Evolutionary conservation across 345 rosid genomes (phyloP).

Genomic region (Isatis tinctoria): DNA sequence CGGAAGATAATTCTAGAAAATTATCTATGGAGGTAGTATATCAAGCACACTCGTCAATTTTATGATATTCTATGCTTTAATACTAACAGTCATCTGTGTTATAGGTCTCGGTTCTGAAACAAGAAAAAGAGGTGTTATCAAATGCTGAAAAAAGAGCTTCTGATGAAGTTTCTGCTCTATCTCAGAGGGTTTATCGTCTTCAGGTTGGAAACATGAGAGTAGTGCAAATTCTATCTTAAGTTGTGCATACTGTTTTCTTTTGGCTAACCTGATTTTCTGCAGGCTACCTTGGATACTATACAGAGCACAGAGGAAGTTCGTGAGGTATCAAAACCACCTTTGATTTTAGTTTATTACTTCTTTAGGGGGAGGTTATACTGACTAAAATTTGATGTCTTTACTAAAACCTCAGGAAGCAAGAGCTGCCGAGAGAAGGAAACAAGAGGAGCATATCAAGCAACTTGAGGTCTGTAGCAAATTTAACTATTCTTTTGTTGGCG

Average conservation of each 20-base stretch:
- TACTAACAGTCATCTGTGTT: slow-evolving; percentile 20
- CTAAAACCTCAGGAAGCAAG: slow-evolving; percentile 58
- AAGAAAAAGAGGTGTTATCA: slow-evolving; percentile 71
- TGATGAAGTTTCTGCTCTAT: slow-evolving; percentile 78
- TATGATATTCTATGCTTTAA: neutral
- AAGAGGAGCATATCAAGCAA: slow-evolving; percentile 64
- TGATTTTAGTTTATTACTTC: neutral
- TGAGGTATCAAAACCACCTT: slow-evolving; percentile 48
- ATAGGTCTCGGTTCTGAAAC: slow-evolving; percentile 70
- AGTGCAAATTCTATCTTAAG: neutral
- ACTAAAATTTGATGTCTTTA: slow-evolving; percentile 1
- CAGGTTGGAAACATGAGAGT: slow-evolving; percentile 50
- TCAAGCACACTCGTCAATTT: neutral
- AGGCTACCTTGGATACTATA: slow-evolving; percentile 87
- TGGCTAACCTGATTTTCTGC: slow-evolving; percentile 34
- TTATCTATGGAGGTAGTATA: slow-evolving; percentile 72
- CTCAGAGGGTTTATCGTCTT: slow-evolving; percentile 73
- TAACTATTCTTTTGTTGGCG: neutral
- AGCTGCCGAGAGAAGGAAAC: slow-evolving; percentile 75
- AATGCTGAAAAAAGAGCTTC: slow-evolving; percentile 90
- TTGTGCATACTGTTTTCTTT: neutral
- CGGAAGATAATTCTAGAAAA: slow-evolving; percentile 78
- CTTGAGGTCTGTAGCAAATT: slow-evolving; percentile 55
- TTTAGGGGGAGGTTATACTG: neutral
- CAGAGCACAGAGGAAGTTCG: slow-evolving; percentile 88